phyloP scores from a whole-genome alignment of 768 basidiomycete species.

The Kwoniella newhampshirensis region DNA sequence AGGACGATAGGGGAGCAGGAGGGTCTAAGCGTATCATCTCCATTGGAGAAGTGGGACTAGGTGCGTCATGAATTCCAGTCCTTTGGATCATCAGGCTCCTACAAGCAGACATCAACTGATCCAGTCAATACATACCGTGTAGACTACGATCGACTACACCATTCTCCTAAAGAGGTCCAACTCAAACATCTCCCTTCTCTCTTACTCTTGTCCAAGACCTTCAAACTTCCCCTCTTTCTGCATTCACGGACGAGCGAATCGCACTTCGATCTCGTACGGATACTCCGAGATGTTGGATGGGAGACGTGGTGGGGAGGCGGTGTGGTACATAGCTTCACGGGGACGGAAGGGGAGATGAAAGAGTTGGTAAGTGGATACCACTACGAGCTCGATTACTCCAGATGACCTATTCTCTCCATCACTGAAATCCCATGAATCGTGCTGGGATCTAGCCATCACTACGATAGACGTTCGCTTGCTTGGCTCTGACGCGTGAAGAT shows the following conservation, averaged over 20 bases:
- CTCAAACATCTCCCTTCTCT: conserved; percentile 67
- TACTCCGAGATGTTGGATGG: conserved; percentile 68
- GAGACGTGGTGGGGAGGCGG: conserved; percentile 64
- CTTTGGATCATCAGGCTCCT: neutral
- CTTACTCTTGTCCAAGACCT: conserved; percentile 66
- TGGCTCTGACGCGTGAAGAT: neutral
- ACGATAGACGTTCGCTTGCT: neutral
- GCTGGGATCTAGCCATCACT: neutral
- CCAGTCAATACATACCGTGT: neutral
- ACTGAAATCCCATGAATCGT: no score
- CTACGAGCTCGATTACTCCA: no score
- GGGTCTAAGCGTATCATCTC: conserved; percentile 63
- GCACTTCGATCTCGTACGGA: conserved; percentile 66
- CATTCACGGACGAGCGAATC: conserved; percentile 69
- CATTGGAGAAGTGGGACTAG: conserved; percentile 77
- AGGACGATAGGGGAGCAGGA: conserved; percentile 47
- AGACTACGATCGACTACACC: conserved; percentile 78
- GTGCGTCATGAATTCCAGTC: conserved; percentile 55
- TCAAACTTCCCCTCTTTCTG: conserved; percentile 73
- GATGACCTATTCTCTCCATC: no score
- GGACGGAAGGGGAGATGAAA: conserved; percentile 62
- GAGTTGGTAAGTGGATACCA: conserved; percentile 66
- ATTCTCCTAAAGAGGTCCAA: conserved; percentile 64
- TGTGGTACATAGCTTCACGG: conserved; percentile 82
- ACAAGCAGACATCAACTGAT: neutral